Conservation (phyloP, 2,329 filamentous ascomycete species). For the Alternaria panax region DNA sequence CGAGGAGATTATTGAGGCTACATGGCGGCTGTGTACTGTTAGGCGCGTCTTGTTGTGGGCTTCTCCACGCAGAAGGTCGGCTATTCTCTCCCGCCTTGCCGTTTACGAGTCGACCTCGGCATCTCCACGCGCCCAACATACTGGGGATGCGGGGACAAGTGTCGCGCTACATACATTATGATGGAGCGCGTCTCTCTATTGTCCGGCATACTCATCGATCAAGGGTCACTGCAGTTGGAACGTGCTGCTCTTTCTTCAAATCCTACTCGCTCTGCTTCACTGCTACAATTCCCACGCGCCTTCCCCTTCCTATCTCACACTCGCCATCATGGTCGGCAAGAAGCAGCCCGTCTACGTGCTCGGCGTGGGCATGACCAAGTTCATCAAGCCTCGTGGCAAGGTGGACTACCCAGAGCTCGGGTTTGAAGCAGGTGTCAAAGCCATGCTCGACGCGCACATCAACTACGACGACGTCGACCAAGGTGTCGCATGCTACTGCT, state of each 20-base stretch:
- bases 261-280: slow-evolving; percentile 7
- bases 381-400: slow-evolving; percentile 94
- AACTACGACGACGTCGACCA: slow-evolving; percentile 97
- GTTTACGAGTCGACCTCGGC: slow-evolving; percentile 34
- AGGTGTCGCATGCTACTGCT: slow-evolving; percentile 97
- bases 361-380: slow-evolving; percentile 98
- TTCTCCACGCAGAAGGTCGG: slow-evolving; percentile 16
- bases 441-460: slow-evolving; percentile 82
- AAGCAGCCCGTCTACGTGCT: slow-evolving; percentile 80
- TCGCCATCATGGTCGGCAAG: slow-evolving; percentile 57
- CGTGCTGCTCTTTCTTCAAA: not conserved
- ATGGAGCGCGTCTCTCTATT: slow-evolving; percentile 12
- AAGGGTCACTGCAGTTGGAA: not conserved
- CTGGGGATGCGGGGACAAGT: slow-evolving; percentile 28
- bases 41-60: not conserved
- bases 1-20: not conserved
- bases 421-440: slow-evolving; percentile 90
- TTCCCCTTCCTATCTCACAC: slow-evolving; percentile 6
- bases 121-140: slow-evolving; percentile 24
- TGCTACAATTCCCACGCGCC: not conserved
- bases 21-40: not conserved
- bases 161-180: slow-evolving; percentile 22
- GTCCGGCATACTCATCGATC: not conserved
- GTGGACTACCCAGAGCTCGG: slow-evolving; percentile 95
- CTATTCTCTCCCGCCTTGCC: slow-evolving; percentile 29